phyloP scores from a whole-genome alignment of 768 basidiomycete genomes.

The Brasilioporus rufonigricans region DNA sequence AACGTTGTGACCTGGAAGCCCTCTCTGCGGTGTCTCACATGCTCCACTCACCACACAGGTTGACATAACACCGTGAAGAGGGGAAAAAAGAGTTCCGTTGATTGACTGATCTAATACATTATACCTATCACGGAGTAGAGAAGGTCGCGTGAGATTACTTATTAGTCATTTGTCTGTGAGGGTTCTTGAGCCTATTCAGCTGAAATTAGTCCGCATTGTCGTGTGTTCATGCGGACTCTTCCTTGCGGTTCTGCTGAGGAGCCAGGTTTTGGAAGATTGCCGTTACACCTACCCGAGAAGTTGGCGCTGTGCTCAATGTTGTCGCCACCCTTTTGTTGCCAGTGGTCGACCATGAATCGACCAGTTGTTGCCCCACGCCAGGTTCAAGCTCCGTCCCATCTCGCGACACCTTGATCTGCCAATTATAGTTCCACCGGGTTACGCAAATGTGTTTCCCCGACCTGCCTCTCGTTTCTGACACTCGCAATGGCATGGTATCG shows the following conservation, averaged over 20 bases:
- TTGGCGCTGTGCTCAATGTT: background rate
- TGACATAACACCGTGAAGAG: too few species aligned
- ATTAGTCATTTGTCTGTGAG: too few species aligned
- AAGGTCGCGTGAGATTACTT: too few species aligned
- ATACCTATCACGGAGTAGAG: too few species aligned
- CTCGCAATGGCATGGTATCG: background rate
- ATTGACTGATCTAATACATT: too few species aligned
- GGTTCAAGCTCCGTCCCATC: constrained; percentile 96
- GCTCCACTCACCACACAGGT: too few species aligned
- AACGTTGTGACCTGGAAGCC: too few species aligned
- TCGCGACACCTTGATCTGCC: constrained; percentile 76
- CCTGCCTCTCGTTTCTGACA: constrained; percentile 25
- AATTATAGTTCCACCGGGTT: constrained; percentile 93
- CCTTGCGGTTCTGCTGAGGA: background rate
- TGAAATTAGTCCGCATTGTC: too few species aligned
- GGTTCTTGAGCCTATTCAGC: too few species aligned
- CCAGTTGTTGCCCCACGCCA: constrained; percentile 56
- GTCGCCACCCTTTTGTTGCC: constrained; percentile 13
- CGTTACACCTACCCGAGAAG: background rate
- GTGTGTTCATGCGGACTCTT: background rate
- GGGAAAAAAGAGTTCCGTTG: too few species aligned
- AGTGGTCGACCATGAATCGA: constrained; percentile 66
- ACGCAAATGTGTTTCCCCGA: constrained; percentile 75
- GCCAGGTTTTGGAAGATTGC: background rate
- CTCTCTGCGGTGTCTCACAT: too few species aligned